phyloP scores from a whole-genome alignment of 2,329 filamentous ascomycete genomes.

The Blastomyces silverae region DNA sequence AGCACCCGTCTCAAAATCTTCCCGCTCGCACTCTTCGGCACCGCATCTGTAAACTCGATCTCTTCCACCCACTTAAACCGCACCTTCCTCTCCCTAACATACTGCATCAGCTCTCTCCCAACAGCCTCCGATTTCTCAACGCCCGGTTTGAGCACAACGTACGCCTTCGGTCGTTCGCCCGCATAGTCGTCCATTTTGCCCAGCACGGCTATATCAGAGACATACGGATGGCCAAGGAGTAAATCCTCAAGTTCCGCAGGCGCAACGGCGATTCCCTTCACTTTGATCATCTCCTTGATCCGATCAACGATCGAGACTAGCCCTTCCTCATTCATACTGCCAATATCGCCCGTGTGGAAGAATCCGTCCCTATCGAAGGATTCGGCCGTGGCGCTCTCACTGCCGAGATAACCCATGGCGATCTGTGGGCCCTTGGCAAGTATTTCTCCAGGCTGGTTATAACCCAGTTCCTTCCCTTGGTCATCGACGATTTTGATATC shows the following conservation, averaged over 20 bases:
- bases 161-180: constrained; percentile 13
- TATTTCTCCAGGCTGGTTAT: constrained; percentile 46
- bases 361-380: constrained; percentile 48
- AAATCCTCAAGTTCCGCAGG: constrained; percentile 47
- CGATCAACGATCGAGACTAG: constrained; percentile 45
- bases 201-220: constrained; percentile 47
- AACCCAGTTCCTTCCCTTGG: constrained; percentile 47
- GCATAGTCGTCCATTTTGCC: constrained; percentile 31
- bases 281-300: constrained; percentile 50
- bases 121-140: not conserved
- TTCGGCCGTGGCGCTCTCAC: constrained; percentile 43
- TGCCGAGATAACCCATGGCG: constrained; percentile 49
- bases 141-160: constrained; percentile 13
- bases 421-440: constrained; percentile 49
- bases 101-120: constrained; percentile 6
- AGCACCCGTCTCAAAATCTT: constrained; percentile 60
- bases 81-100: constrained; percentile 12
- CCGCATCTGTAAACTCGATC: constrained; percentile 17
- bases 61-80: constrained; percentile 14
- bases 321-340: constrained; percentile 36
- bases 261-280: constrained; percentile 50
- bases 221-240: constrained; percentile 43
- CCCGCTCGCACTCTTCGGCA: constrained; percentile 62
- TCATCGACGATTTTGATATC: constrained; percentile 52
- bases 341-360: constrained; percentile 53